Percentiles rank a stretch among this genome's conserved stretches.
Evolutionary conservation across 2,329 filamentous ascomycete genomes (phyloP).

Genomic region (Magnaporthales sp.): DNA sequence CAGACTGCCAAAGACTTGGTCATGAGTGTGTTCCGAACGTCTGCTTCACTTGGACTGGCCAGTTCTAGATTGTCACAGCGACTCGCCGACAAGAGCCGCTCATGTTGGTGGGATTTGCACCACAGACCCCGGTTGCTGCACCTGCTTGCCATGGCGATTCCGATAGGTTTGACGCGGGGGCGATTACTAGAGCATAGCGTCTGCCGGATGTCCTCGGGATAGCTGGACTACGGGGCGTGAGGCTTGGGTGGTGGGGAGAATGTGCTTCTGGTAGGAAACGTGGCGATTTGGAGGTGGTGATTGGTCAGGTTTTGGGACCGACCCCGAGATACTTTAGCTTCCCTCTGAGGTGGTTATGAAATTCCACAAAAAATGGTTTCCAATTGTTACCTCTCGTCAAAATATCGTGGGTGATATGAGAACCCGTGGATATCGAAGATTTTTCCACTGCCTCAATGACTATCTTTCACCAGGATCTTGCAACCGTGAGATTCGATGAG

Average conservation of each 20-base stretch:
- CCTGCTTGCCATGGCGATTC: not conserved
- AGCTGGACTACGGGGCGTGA: too few species aligned
- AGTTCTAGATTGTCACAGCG: not conserved
- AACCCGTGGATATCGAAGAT: too few species aligned
- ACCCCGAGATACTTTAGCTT: too few species aligned
- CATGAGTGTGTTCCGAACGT: not conserved
- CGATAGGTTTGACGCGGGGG: not conserved
- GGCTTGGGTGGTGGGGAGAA: not conserved
- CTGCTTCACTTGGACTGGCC: not conserved
- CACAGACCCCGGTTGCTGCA: not conserved
- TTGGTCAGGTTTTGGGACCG: not conserved
- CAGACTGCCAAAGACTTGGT: not conserved
- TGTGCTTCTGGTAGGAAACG: not conserved
- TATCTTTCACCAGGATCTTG: too few species aligned
- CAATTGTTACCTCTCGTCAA: too few species aligned
- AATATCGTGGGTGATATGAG: too few species aligned
- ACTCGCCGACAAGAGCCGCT: not conserved
- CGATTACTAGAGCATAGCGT: not conserved
- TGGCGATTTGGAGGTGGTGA: not conserved
- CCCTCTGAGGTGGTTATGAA: too few species aligned
- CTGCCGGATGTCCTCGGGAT: not conserved
- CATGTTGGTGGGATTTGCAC: not conserved
- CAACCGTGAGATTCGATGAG: too few species aligned
- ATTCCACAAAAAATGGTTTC: too few species aligned
- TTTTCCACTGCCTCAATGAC: too few species aligned